phyloP scores from a whole-genome alignment of 1,284 basidiomycete species.

The Ceratobasidium sp. region DNA sequence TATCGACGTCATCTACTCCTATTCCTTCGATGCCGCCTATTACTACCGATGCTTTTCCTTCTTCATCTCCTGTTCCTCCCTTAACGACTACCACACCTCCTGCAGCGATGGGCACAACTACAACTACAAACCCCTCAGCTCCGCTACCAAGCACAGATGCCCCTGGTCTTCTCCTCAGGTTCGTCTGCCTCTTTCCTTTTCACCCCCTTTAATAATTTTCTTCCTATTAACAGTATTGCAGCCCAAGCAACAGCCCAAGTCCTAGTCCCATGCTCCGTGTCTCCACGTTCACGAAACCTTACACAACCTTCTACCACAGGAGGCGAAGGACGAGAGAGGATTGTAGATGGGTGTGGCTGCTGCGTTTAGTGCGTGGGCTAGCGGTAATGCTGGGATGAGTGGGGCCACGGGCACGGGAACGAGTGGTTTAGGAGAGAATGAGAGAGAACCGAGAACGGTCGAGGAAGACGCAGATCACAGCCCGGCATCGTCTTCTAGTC shows the following conservation, averaged over 20 bases:
- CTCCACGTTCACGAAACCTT: constrained; percentile 47
- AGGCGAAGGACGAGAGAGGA: neutral
- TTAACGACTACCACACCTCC: neutral
- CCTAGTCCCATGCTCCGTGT: constrained; percentile 35
- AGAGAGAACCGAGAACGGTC: too few species aligned
- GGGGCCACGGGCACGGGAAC: neutral
- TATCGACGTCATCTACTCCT: constrained; percentile 12
- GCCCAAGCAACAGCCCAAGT: constrained; percentile 43
- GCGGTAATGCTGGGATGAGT: neutral
- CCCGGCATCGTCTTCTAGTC: too few species aligned
- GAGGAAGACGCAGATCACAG: too few species aligned
- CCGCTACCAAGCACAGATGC: constrained; percentile 72
- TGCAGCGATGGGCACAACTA: neutral
- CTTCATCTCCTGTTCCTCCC: too few species aligned
- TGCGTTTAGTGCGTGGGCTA: constrained; percentile 29
- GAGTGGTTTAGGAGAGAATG: neutral
- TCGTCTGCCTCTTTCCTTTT: constrained; percentile 52
- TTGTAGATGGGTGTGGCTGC: constrained; percentile 33
- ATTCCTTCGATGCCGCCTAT: neutral
- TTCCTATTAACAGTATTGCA: constrained; percentile 25
- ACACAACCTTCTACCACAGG: constrained; percentile 74
- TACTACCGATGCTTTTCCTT: neutral
- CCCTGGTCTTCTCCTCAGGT: constrained; percentile 84
- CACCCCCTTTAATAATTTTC: constrained; percentile 37
- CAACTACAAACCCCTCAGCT: neutral